Evolutionary conservation across 345 rosid genomes (phyloP).

Genomic region (Cardamine chenopodiifolia): DNA sequence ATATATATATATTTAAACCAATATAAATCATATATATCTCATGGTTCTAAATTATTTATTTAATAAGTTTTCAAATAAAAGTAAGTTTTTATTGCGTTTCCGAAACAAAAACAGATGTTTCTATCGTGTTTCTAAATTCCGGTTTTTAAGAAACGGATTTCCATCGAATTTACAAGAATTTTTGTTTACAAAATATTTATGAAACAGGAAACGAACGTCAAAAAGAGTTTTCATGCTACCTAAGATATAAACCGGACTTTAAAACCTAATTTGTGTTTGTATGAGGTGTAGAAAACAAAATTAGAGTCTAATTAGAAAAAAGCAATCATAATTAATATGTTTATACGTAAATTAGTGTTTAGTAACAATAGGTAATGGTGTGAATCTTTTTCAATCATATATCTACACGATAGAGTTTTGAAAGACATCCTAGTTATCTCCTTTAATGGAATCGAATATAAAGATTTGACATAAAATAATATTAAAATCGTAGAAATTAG

Average conservation of each 20-base stretch:
- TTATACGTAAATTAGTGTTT: background rate
- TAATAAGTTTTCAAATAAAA: too few species aligned
- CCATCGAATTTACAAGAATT: too few species aligned
- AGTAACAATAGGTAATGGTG: constrained; percentile 23
- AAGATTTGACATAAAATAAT: constrained; percentile 26
- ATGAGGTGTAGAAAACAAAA: background rate
- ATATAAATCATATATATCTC: too few species aligned
- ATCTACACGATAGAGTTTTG: constrained; percentile 11
- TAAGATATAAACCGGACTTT: background rate
- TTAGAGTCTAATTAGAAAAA: background rate
- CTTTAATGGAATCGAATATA: constrained; percentile 29
- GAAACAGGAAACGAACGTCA: too few species aligned
- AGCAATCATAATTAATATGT: background rate
- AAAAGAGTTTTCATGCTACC: too few species aligned
- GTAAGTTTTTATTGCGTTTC: too few species aligned
- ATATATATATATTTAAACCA: too few species aligned
- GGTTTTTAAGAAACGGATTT: too few species aligned
- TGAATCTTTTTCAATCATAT: background rate
- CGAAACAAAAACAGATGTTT: too few species aligned
- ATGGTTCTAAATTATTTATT: too few species aligned
- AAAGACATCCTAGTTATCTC: constrained; percentile 17
- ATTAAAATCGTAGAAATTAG: background rate
- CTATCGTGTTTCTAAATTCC: too few species aligned
- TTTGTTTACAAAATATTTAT: too few species aligned
- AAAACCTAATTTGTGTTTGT: background rate